Evolutionary conservation across 306 rosid genomes (phyloP), one percentile per base, ranked within the genome.

Genomic region (Lotus japonicus): DNA sequence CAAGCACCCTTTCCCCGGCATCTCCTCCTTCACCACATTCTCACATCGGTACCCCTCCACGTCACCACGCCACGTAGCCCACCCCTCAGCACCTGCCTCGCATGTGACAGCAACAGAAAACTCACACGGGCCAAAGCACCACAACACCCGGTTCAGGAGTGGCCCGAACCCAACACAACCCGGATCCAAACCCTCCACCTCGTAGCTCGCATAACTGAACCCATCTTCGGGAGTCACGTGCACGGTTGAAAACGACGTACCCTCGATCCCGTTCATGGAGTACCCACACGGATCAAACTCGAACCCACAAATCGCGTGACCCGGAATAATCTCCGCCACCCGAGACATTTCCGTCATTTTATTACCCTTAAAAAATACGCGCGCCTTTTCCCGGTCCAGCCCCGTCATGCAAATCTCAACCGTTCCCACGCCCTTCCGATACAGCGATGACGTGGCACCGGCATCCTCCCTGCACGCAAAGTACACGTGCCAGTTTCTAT

Each of bases 171-270:
- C 46, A 5, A 64, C 33, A 0, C 49, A 38, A 21, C 33, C 67
- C 0, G 58, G 58, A 21, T 82, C 80, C 21, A 77, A 70, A 3
- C 87, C 87, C 61, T 64, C 68, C 3, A 62, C 83, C 55, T 87
- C 92, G 43, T 77, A 84, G 80, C 92, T 87, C 2, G 89, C 89
- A 45, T 82, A 84, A 21, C 89, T 84, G 66, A 77, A 87, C 1
- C 84, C 89, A 4, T 84, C 89, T 59, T 87, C 92, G 6, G 92
- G 92, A 17, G 89, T 84, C 73, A 87, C 89, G 81, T 87, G 89
- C 69, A 84, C 84, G 0, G 92, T 87, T 1, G 92, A 87, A 14
- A 69, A 80, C 5, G 84, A 67, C 48, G 69, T 57, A 12, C 92
- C 89, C n/a, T 87, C 81, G 1, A 84, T 75, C 2, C 87, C 85